Percentiles rank a stretch among this genome's conserved stretches.
Conservation (phyloP, 1,284 basidiomycete species). For the Microbotryum lychnidis-dioicae region DNA sequence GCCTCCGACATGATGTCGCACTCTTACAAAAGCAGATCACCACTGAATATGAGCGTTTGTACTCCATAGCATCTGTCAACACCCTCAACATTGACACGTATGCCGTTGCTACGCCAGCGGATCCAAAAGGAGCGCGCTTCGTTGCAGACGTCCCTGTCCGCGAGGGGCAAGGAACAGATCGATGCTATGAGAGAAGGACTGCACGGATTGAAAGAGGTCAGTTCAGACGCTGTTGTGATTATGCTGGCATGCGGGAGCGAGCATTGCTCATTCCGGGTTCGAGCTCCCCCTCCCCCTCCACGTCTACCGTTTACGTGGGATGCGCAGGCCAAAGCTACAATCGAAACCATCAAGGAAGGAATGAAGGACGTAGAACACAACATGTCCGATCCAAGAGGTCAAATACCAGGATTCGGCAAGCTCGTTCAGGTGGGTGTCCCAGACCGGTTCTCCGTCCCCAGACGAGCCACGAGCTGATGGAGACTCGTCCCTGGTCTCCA, state of each 20-base stretch:
- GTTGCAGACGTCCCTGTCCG: slow-evolving; percentile 23
- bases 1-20: too few species aligned
- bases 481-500: slow-evolving; percentile 36
- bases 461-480: background rate
- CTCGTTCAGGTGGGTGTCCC: slow-evolving; percentile 65
- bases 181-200: slow-evolving; percentile 85
- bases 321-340: slow-evolving; percentile 61
- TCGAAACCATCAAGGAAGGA: slow-evolving; percentile 83
- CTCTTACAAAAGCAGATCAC: too few species aligned
- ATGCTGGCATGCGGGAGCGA: slow-evolving; percentile 80
- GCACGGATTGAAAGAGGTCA: slow-evolving; percentile 58
- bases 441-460: background rate
- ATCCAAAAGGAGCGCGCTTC: slow-evolving; percentile 29
- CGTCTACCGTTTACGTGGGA: too few species aligned
- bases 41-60: too few species aligned
- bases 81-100: slow-evolving; percentile 21
- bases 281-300: slow-evolving; percentile 32
- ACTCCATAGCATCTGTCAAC: slow-evolving; percentile 26
- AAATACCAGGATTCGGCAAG: slow-evolving; percentile 71
- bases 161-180: slow-evolving; percentile 80
- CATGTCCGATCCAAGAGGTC: slow-evolving; percentile 60
- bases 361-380: slow-evolving; percentile 79
- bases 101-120: slow-evolving; percentile 23
- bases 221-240: slow-evolving; percentile 54
- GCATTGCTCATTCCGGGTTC: slow-evolving; percentile 69